These are phyloP conservation scores for Elongisporangium undulatum DNA, from an alignment of 352 stramenopile species.

Conservation along the genomic window DNA sequence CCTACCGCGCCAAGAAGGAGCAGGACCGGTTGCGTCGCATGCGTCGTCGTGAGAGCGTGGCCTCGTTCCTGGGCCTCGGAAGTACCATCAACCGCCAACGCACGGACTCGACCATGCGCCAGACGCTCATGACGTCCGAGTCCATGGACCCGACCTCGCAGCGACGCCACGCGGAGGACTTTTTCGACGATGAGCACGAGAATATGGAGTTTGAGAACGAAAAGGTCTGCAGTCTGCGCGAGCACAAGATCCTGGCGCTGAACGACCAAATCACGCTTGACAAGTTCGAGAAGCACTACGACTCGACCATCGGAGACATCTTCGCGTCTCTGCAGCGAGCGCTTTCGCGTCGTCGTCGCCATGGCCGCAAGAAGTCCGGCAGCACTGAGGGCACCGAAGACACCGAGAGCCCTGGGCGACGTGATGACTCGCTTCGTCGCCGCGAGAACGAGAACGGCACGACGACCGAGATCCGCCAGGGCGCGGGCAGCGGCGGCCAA, in stretches of 20 bases:
- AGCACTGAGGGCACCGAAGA: background rate
- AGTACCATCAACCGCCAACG: background rate
- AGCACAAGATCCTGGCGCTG: conserved; percentile 53
- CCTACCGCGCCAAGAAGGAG: conserved; percentile 46
- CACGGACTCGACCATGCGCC: background rate
- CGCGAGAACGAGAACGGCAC: conserved; percentile 16
- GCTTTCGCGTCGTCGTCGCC: conserved; percentile 13
- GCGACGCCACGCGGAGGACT: background rate
- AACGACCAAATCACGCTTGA: conserved; percentile 47
- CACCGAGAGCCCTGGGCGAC: conserved; percentile 4
- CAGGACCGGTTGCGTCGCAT: conserved; percentile 23
- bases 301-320: conserved; percentile 54
- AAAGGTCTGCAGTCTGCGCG: conserved; percentile 38
- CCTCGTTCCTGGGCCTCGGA: conserved; percentile 12
- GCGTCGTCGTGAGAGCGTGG: conserved; percentile 25
- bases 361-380: background rate
- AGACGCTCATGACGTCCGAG: background rate
- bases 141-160: background rate
- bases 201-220: conserved; percentile 15
- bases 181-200: conserved; percentile 13
- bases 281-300: conserved; percentile 55
- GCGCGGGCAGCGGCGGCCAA: conserved; percentile 3
- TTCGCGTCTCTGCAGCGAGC: conserved; percentile 42
- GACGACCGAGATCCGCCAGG: background rate
- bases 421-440: conserved; percentile 6